Conservation (phyloP, 2,329 filamentous ascomycete genomes). For the Trichothecium sympodiale region DNA sequence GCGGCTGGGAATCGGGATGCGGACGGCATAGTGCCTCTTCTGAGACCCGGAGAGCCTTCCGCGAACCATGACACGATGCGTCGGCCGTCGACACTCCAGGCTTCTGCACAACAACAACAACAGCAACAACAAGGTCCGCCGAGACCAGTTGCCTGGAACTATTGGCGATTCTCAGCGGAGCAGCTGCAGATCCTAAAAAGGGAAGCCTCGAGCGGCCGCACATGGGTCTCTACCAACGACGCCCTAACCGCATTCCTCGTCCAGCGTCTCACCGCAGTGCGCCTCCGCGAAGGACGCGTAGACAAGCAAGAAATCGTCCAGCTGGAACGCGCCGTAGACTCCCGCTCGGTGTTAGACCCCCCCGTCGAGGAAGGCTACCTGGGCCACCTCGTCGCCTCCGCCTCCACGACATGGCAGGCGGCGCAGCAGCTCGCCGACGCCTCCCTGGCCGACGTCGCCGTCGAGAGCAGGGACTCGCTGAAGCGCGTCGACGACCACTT, state of each 20-base stretch:
- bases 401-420: neutral
- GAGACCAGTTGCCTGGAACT: too few relatives aligned
- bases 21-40: too few relatives aligned
- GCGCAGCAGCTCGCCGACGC: neutral
- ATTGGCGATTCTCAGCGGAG: too few relatives aligned
- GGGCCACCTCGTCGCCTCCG: constrained; percentile 1
- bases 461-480: neutral
- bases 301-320: neutral
- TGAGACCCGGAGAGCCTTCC: too few relatives aligned
- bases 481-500: neutral
- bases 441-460: constrained; percentile 1
- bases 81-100: too few relatives aligned
- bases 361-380: constrained; percentile 2
- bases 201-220: too few relatives aligned
- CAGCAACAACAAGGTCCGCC: too few relatives aligned
- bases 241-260: constrained; percentile 3
- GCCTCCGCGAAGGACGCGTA: neutral
- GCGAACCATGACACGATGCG: too few relatives aligned
- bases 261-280: constrained; percentile 2
- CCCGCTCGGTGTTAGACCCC: neutral
- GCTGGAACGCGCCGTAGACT: constrained; percentile 2
- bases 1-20: too few relatives aligned
- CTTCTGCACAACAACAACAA: too few relatives aligned
- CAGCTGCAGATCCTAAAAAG: too few relatives aligned
- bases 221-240: too few relatives aligned